Evolutionary conservation across 768 basidiomycete genomes (phyloP).

Genomic region (Lactarius hengduanensis): DNA sequence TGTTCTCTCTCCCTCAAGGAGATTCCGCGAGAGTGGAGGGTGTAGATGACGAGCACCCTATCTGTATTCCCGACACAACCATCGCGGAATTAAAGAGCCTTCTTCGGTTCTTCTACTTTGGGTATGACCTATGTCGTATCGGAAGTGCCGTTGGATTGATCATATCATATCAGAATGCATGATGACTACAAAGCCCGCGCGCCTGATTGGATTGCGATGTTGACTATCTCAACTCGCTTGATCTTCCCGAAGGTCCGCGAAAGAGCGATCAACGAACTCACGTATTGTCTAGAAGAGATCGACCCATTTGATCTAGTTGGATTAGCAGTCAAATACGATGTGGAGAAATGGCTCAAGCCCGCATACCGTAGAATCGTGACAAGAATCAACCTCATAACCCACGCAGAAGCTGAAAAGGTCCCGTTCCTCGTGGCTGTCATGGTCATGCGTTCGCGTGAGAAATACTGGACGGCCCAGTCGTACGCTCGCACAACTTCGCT

Average conservation of each 20-base stretch:
- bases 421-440: not conserved
- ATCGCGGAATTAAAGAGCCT: constrained; percentile 24
- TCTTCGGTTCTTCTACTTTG: constrained; percentile 28
- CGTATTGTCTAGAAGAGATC: not conserved
- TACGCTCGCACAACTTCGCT: not conserved
- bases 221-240: constrained; percentile 25
- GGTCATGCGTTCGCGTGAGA: not conserved
- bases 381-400: not conserved
- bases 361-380: constrained; percentile 13
- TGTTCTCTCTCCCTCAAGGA: constrained; percentile 28
- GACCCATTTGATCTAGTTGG: constrained; percentile 28
- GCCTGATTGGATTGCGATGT: constrained; percentile 27
- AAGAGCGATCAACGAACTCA: constrained; percentile 26
- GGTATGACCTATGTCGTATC: constrained; percentile 13
- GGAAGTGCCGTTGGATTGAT: not conserved
- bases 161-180: constrained; percentile 18
- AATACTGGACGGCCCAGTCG: no score
- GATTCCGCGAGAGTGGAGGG: constrained; percentile 25
- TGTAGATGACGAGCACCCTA: constrained; percentile 26
- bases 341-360: constrained; percentile 29
- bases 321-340: constrained; percentile 27
- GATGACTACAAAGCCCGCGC: constrained; percentile 1
- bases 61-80: constrained; percentile 24
- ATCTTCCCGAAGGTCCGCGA: constrained; percentile 23
- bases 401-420: not conserved